Percentiles rank a stretch among this genome's conserved stretches.
Conservation (phyloP, 2,329 filamentous ascomycete species). For the Colletotrichum sp. region DNA sequence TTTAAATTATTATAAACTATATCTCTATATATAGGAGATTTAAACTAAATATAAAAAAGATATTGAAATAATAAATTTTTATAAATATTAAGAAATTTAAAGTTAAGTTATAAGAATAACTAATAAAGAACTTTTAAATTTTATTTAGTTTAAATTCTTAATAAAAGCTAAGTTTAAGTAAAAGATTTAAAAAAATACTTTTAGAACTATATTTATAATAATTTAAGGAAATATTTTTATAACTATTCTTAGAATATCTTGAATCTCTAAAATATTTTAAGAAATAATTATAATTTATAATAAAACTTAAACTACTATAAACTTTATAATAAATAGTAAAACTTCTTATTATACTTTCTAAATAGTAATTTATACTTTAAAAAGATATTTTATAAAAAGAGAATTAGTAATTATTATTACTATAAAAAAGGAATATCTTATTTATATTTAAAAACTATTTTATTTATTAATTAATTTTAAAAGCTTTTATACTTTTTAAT, state of each 20-base stretch:
- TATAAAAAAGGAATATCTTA: neutral
- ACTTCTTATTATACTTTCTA: neutral
- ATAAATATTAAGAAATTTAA: no score
- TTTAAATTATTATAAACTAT: no score
- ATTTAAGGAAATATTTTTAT: no score
- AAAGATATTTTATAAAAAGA: neutral
- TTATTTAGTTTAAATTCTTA: no score
- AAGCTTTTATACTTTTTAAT: neutral
- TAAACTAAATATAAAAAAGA: no score
- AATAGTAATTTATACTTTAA: neutral
- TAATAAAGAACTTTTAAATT: no score
- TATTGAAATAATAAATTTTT: no score
- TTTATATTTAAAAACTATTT: neutral
- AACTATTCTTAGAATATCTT: neutral
- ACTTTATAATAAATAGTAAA: neutral
- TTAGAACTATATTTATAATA: no score
- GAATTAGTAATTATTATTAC: neutral
- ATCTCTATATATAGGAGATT: no score
- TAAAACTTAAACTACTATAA: neutral
- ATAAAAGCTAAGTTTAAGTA: no score
- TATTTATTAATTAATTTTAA: neutral
- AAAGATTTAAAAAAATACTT: neutral
- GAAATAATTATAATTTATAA: neutral
- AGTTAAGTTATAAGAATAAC: no score
- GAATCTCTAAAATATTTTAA: neutral